phyloP scores from a whole-genome alignment of 495 filamentous ascomycete species.

The Sordaria brevicollis region DNA sequence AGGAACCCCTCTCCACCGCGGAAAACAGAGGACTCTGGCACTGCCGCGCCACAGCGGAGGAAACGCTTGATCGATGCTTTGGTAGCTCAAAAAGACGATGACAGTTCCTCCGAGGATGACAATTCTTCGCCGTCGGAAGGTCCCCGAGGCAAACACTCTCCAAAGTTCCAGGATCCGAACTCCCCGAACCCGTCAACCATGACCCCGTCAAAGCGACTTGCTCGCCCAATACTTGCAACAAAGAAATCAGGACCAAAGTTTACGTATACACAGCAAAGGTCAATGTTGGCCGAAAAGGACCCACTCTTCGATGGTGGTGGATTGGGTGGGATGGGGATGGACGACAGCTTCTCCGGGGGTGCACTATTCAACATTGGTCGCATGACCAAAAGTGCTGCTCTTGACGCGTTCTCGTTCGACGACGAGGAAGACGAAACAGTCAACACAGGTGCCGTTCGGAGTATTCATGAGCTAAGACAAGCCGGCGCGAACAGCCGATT shows the following conservation, averaged over 20 bases:
- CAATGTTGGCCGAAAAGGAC: slow-evolving; percentile 36
- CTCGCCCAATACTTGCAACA: slow-evolving; percentile 5
- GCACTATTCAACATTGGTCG: slow-evolving; percentile 29
- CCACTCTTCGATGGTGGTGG: slow-evolving; percentile 15
- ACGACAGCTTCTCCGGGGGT: slow-evolving; percentile 20
- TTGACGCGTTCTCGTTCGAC: slow-evolving; percentile 18
- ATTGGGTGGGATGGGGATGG: slow-evolving; percentile 16
- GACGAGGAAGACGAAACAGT: slow-evolving; percentile 46
- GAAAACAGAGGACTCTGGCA: not conserved
- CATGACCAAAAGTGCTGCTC: slow-evolving; percentile 21
- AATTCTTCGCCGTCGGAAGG: slow-evolving; percentile 1
- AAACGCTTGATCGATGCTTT: slow-evolving; percentile 46
- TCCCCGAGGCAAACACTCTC: not conserved
- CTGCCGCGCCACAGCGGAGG: slow-evolving; percentile 14
- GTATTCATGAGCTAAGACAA: slow-evolving; percentile 82
- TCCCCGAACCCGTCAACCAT: slow-evolving; percentile 3
- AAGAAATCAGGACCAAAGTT: slow-evolving; percentile 25
- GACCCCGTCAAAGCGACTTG: slow-evolving; percentile 1
- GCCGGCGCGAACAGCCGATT: slow-evolving; percentile 79
- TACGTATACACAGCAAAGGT: slow-evolving; percentile 41
- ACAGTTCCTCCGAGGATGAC: slow-evolving; percentile 11
- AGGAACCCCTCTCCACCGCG: slow-evolving; percentile 6
- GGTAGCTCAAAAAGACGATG: slow-evolving; percentile 28
- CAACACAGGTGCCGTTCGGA: slow-evolving; percentile 52
- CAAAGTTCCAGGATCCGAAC: slow-evolving; percentile 5